These are phyloP conservation scores for Apiospora pterosperma DNA, from an alignment of 2,329 filamentous ascomycete genomes.

Conservation along the genomic window DNA sequence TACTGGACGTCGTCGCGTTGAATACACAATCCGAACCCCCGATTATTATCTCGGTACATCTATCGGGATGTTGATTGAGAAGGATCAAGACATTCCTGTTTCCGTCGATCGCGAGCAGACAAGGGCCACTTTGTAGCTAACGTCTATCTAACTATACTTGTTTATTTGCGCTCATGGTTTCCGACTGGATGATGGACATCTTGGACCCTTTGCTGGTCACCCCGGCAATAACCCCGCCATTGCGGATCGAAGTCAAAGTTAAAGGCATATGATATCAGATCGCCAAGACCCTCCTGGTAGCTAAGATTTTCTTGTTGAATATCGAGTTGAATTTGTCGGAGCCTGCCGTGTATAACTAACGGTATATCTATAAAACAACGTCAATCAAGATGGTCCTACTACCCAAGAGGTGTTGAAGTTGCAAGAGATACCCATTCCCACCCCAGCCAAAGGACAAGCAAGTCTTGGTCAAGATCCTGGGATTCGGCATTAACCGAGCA, in stretches of 20 bases:
- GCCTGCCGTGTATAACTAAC: neutral
- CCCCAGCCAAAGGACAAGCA: conserved; percentile 30
- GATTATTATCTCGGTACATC: neutral
- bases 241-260: neutral
- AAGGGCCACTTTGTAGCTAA: neutral
- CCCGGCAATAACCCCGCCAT: neutral
- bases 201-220: neutral
- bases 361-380: neutral
- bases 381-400: conserved; percentile 9
- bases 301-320: neutral
- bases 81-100: neutral
- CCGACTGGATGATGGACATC: neutral
- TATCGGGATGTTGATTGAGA: neutral
- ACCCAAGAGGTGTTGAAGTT: conserved; percentile 33
- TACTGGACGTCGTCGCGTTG: neutral
- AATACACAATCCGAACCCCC: neutral
- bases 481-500: conserved; percentile 42
- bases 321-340: neutral
- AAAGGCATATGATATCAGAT: neutral
- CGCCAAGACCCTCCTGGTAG: neutral
- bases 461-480: conserved; percentile 38
- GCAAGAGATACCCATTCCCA: conserved; percentile 34
- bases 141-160: neutral
- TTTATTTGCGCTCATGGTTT: neutral
- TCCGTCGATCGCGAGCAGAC: neutral